Conservation (phyloP, 2,329 filamentous ascomycete species). For the Phyllosticta citriasiana region DNA sequence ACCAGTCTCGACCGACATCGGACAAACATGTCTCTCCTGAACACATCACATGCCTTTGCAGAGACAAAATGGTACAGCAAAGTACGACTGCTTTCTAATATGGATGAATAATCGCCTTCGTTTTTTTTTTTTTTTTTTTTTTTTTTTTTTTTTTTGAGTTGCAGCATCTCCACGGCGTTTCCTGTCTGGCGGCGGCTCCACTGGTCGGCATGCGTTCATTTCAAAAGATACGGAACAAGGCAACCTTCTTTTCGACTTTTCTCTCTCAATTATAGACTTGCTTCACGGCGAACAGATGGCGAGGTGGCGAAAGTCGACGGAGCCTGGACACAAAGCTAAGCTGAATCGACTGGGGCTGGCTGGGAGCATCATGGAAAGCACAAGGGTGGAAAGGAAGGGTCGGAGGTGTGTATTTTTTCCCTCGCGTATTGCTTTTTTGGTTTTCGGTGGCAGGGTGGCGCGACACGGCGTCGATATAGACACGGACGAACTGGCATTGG, state of each 20-base stretch:
- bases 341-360: neutral
- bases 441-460: neutral
- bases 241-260: neutral
- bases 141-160: neutral
- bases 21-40: neutral
- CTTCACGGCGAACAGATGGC: neutral
- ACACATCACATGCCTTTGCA: neutral
- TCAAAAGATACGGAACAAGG: neutral
- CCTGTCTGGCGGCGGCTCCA: neutral
- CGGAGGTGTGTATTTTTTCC: neutral
- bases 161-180: conserved; percentile 5
- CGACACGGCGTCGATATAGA: neutral
- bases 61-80: neutral
- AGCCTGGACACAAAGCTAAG: neutral
- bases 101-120: neutral
- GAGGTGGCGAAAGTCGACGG: neutral
- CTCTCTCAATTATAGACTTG: neutral
- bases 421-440: neutral
- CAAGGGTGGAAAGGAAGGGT: neutral
- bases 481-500: neutral
- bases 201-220: neutral
- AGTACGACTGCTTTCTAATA: neutral
- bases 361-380: neutral
- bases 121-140: neutral
- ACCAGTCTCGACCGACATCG: neutral